phyloP scores from a whole-genome alignment of 768 basidiomycete species.

The Serendipita sp. region DNA sequence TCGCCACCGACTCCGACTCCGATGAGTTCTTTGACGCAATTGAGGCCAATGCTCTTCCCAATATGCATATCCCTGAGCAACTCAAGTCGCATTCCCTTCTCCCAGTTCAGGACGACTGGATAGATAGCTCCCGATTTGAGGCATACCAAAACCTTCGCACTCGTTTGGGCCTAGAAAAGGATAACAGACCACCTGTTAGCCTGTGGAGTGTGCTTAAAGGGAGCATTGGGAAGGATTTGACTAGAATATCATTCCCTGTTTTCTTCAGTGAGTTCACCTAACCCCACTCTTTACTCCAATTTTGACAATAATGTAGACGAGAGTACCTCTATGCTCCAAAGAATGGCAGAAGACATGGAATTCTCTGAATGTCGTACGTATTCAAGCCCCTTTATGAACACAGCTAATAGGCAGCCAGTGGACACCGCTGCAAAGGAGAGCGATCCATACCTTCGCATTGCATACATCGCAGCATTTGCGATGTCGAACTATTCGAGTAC shows the following conservation, averaged over 20 bases:
- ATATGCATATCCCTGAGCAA: conserved; percentile 50
- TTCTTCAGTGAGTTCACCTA: conserved; percentile 53
- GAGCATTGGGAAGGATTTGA: conserved; percentile 91
- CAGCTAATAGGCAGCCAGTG: conserved; percentile 28
- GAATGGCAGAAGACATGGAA: conserved; percentile 99
- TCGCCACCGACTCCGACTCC: conserved; percentile 21
- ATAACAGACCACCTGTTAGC: conserved; percentile 77
- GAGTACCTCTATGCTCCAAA: conserved; percentile 90
- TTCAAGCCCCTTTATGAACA: conserved; percentile 8
- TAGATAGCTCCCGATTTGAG: conserved; percentile 35
- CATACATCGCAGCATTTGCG: conserved; percentile 89
- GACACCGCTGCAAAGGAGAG: conserved; percentile 65
- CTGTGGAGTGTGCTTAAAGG: conserved; percentile 92
- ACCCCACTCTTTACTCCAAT: too few relatives aligned
- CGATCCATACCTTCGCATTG: conserved; percentile 69
- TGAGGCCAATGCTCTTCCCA: conserved; percentile 63
- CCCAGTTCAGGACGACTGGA: conserved; percentile 21
- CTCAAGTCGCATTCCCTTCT: conserved; percentile 32
- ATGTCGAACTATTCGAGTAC: conserved; percentile 98
- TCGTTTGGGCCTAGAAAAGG: conserved; percentile 43
- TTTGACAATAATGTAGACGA: conserved; percentile 8
- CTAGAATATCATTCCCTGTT: conserved; percentile 88
- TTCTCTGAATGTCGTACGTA: conserved; percentile 78
- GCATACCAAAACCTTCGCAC: conserved; percentile 54
- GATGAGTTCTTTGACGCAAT: conserved; percentile 99